Evolutionary conservation across 1,139 yeast species (phyloP).

Genomic region (Suhomyces taliae): DNA sequence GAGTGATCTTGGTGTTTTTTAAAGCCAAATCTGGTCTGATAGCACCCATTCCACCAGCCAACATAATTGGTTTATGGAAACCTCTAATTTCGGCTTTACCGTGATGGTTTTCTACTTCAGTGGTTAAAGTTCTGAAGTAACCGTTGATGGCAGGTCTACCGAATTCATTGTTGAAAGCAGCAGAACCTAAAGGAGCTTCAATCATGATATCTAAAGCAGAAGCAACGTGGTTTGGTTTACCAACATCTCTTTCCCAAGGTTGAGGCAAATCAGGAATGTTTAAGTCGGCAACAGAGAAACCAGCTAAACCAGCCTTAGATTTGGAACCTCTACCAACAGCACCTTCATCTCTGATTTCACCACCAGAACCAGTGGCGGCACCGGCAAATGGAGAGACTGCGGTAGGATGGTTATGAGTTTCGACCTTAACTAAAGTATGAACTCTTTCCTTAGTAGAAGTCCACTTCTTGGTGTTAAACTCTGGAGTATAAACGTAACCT

Average conservation of each 20-base stretch:
- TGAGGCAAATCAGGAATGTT: slow-evolving; percentile 81
- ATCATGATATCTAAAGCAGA: slow-evolving; percentile 92
- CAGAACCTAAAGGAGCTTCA: slow-evolving; percentile 97
- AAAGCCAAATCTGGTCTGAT: slow-evolving; percentile 91
- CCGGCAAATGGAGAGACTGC: slow-evolving; percentile 99
- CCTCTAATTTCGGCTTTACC: slow-evolving; percentile 83
- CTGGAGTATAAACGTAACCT: slow-evolving; percentile 78
- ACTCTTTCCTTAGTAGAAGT: slow-evolving; percentile 71
- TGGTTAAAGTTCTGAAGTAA: slow-evolving; percentile 92
- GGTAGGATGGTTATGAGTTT: slow-evolving; percentile 98
- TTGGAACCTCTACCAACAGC: slow-evolving; percentile 99
- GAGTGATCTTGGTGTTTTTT: slow-evolving; percentile 83
- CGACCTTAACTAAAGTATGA: slow-evolving; percentile 91
- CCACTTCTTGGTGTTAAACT: slow-evolving; percentile 72
- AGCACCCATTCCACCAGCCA: slow-evolving; percentile 99
- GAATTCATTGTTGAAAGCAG: slow-evolving; percentile 97
- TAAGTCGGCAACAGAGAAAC: slow-evolving; percentile 89
- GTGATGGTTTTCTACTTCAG: slow-evolving; percentile 62
- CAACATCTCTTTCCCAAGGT: slow-evolving; percentile 91
- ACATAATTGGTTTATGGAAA: slow-evolving; percentile 98
- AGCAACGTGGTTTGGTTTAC: slow-evolving; percentile 92
- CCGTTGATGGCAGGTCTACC: slow-evolving; percentile 98
- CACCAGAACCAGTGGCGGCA: slow-evolving; percentile 99
- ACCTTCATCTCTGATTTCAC: slow-evolving; percentile 99
- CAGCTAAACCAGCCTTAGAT: slow-evolving; percentile 94